Base-by-base conservation (phyloP, 1,284 basidiomycete genomes). In the Ceratobasidium sp. region DNA sequence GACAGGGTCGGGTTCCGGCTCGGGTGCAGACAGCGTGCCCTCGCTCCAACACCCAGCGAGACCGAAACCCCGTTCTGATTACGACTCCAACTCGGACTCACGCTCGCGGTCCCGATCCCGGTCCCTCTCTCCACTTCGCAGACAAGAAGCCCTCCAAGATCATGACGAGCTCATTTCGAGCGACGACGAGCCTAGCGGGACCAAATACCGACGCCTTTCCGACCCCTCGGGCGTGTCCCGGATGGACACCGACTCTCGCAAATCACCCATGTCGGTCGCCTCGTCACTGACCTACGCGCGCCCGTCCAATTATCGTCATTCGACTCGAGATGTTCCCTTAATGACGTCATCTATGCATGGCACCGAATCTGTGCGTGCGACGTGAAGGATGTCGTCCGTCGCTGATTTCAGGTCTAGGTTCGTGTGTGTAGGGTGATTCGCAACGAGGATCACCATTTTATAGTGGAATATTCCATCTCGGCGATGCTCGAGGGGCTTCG, bases 381-480 rank as follows among this genome's bases (percentile, higher is more conserved):
- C 6, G n/a, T 20, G 20, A 8, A 32, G 47, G 49, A 20, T 52
- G 17, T 34, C 32, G n/a, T 43, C 43, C 25, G 27, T 22, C 40
- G 35, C 29, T 34, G 27, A 25, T n/a, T 6, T 3, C 13, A 25
- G 3, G n/a, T 35, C 20, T 42, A 91, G 74, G 86, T 97, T 31
- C 85, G 92, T 38, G 89, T 96, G 47, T 85, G 92, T 72, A 86
- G 94, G 34, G 84, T 96, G 69, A 92, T 95, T 20, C 85, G 93
- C 20, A 86, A 81, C 35, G 80, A 79, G 15, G 75, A 78, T 27
- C 79, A 89, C 17, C 60, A 64, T 31, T 64, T 64, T 40, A 64
- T 64, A n/a, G 60, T 64, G 34, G 60, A 64, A 47, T 64, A 64
- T 42, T 89, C 87, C 71, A 89, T 94, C 31, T 83, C 84, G 34